Conservation (phyloP, 2,329 filamentous ascomycete species). For the Penicillium freii region DNA sequence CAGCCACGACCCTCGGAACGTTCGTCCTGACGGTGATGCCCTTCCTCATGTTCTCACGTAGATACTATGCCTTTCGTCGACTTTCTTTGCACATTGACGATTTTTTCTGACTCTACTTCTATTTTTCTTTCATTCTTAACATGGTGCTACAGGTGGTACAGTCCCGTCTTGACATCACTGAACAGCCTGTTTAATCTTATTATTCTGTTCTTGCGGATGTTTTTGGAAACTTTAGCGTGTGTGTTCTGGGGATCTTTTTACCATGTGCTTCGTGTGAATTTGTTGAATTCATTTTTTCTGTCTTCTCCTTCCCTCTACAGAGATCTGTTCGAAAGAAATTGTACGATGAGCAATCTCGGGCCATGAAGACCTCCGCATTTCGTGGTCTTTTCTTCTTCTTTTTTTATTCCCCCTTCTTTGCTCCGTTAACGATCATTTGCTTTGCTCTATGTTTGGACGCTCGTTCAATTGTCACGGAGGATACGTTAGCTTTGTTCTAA, state of each 20-base stretch:
- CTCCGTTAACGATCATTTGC: not conserved
- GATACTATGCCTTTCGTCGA: conserved; percentile 21
- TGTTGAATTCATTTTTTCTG: not conserved
- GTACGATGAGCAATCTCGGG: conserved; percentile 15
- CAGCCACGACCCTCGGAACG: conserved; percentile 22
- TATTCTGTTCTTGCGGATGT: conserved; percentile 8
- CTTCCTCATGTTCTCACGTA: conserved; percentile 20
- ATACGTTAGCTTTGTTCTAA: conserved; percentile 3
- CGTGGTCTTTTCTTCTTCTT: conserved; percentile 4
- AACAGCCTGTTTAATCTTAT: conserved; percentile 12
- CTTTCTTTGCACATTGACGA: conserved; percentile 22
- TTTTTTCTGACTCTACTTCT: conserved; percentile 10
- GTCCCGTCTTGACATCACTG: conserved; percentile 1
- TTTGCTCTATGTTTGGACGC: not conserved
- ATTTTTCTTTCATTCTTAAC: conserved; percentile 4
- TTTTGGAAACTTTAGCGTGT: conserved; percentile 18
- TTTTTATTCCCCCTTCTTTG: conserved; percentile 4
- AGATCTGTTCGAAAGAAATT: conserved; percentile 21
- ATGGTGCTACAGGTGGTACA: not conserved
- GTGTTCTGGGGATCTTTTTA: conserved; percentile 7
- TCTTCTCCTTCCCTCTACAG: not conserved
- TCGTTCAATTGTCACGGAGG: not conserved
- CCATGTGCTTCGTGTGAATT: conserved; percentile 1
- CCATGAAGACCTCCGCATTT: conserved; percentile 2
- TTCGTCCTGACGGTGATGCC: conserved; percentile 19